Conservation (phyloP, 345 rosid species). For the Pistacia atlantica region DNA sequence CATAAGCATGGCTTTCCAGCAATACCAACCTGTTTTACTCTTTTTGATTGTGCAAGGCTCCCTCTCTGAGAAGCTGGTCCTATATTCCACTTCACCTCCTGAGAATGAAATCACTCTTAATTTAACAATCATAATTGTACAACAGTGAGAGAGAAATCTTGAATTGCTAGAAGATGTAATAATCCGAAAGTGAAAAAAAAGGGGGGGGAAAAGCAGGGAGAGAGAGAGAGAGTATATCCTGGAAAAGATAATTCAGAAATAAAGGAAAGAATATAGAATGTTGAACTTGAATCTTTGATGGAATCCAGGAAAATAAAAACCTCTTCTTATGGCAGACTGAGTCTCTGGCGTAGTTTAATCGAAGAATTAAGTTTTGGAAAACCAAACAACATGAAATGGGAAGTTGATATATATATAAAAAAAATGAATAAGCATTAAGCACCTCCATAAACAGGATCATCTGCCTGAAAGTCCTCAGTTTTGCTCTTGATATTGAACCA, state of each 20-base stretch:
- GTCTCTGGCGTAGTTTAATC: neutral
- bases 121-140: constrained; percentile 8
- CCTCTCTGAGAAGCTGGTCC: constrained; percentile 79
- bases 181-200: neutral
- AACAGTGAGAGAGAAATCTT: neutral
- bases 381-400: constrained; percentile 4
- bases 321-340: constrained; percentile 11
- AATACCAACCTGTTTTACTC: constrained; percentile 74
- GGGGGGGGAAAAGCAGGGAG: neutral
- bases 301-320: constrained; percentile 6
- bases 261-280: constrained; percentile 8
- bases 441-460: constrained; percentile 68
- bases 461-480: constrained; percentile 85
- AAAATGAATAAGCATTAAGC: constrained; percentile 37
- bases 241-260: constrained; percentile 1
- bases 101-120: constrained; percentile 19
- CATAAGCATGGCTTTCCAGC: too few species aligned
- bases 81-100: constrained; percentile 71
- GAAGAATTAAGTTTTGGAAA: constrained; percentile 9
- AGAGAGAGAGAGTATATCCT: neutral
- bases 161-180: neutral
- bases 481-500: constrained; percentile 94
- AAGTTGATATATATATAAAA: neutral
- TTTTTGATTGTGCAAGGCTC: constrained; percentile 79
- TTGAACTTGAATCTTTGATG: constrained; percentile 17